These are phyloP conservation scores for Claviceps capensis DNA, from an alignment of 2,329 filamentous ascomycete species.

Conservation along the genomic window DNA sequence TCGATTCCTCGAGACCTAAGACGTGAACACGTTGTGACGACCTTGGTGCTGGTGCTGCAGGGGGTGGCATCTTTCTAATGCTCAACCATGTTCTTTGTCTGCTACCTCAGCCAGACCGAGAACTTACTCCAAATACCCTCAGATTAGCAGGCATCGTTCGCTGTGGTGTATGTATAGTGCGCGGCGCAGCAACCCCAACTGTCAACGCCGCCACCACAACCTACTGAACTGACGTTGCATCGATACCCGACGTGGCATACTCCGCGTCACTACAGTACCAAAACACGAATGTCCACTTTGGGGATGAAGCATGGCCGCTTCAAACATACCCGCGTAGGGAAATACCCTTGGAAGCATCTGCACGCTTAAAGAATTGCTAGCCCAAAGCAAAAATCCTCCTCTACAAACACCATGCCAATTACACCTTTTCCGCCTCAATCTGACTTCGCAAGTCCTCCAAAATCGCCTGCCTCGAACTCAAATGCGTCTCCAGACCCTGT, in stretches of 20 bases:
- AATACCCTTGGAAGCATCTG: too few relatives aligned
- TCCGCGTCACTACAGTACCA: neutral
- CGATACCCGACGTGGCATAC: neutral
- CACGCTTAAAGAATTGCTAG: neutral
- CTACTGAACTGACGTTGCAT: neutral
- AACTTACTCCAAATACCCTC: too few relatives aligned
- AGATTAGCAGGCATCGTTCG: too few relatives aligned
- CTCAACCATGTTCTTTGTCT: too few relatives aligned
- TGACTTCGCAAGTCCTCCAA: conserved; percentile 66
- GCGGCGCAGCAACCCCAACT: too few relatives aligned
- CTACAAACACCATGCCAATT: neutral
- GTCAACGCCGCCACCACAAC: neutral
- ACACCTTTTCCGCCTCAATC: conserved; percentile 69
- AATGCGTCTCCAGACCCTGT: conserved; percentile 73
- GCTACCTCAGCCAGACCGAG: too few relatives aligned
- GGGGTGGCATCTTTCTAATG: too few relatives aligned
- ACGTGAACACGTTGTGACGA: too few relatives aligned
- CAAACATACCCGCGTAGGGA: too few relatives aligned
- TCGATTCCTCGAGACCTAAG: too few relatives aligned
- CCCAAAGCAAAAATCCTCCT: neutral
- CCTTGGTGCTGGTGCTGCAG: too few relatives aligned
- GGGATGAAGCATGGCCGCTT: neutral
- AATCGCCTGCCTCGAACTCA: conserved; percentile 60
- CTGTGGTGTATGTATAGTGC: too few relatives aligned
- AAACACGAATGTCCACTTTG: neutral